These are phyloP conservation scores for Geotrichum europaeum DNA, from an alignment of 1,139 yeast genomes.

Conservation along the genomic window DNA sequence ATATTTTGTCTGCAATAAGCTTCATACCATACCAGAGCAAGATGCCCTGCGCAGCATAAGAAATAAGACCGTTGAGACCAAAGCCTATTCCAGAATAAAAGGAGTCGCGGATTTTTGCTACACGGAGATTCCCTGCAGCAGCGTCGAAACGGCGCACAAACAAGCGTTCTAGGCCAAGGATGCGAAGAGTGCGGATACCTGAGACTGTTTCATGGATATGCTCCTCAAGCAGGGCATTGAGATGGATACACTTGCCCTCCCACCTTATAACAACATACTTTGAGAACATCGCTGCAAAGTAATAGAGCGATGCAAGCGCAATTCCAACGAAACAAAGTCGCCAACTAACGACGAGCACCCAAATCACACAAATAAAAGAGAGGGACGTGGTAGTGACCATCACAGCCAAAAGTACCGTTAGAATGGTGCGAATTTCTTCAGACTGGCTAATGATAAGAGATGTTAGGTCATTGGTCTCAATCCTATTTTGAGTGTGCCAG, in stretches of 20 bases:
- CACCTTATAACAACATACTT: slow-evolving; percentile 46
- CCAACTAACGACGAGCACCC: slow-evolving; percentile 87
- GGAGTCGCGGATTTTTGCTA: slow-evolving; percentile 26
- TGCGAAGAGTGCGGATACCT: slow-evolving; percentile 58
- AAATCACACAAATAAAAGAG: slow-evolving; percentile 54
- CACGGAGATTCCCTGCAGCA: slow-evolving; percentile 19
- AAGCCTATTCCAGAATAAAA: slow-evolving; percentile 50
- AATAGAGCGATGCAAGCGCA: slow-evolving; percentile 61
- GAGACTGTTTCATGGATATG: slow-evolving; percentile 52
- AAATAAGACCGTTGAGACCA: slow-evolving; percentile 49
- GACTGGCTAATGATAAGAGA: slow-evolving; percentile 73
- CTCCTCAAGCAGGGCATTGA: slow-evolving; percentile 49
- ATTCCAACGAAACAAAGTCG: slow-evolving; percentile 74
- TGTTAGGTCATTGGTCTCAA: slow-evolving; percentile 52
- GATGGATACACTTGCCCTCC: slow-evolving; percentile 58
- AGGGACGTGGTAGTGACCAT: slow-evolving; percentile 49
- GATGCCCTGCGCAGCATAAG: slow-evolving; percentile 59
- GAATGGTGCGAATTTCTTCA: slow-evolving; percentile 62
- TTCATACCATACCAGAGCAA: slow-evolving; percentile 71
- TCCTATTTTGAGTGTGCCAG: slow-evolving; percentile 43
- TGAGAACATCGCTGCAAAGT: slow-evolving; percentile 47
- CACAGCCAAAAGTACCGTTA: slow-evolving; percentile 56
- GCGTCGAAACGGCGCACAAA: slow-evolving; percentile 38
- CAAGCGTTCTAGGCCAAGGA: slow-evolving; percentile 46
- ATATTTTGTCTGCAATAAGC: slow-evolving; percentile 53